Base-by-base conservation (phyloP, 2,329 filamentous ascomycete species). In the Pleomassaria siparia region DNA sequence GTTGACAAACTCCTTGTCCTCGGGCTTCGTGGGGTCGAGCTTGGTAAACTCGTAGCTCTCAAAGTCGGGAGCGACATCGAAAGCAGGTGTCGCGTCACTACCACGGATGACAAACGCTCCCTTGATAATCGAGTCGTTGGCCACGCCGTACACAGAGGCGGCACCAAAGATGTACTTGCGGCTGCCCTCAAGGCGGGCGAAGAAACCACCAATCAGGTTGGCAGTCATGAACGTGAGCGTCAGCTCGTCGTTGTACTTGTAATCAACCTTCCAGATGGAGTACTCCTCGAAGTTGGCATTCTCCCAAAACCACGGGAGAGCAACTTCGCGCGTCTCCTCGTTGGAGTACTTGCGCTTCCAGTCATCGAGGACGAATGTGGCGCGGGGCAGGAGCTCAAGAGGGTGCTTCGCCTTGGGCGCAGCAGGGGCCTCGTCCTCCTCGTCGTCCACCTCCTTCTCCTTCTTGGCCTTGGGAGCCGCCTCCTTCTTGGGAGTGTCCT, bases 291-390 rank as follows among this genome's bases (percentile, higher is more conserved):
- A 86, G 71, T 94, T 92, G 77, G 85, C 84, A 76, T 95, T 90
- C 80, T 96, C 86, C 92, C 92, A 99, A 86, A 99, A 97, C 88
- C 88, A 97, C 74, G 92, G 91, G 67, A 97, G 80, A 66, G 92
- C 90, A 57, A 81, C 86, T 57, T 85, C 80, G 48, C 83, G 83
- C 63, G 89, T 91, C 57, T 96, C 90, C 73, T 87, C 83, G 85
- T 99, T 99, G 69, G 94, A 99, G 85, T 95, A 99, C 76, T 89
- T 86, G 71, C 94, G 91, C 88, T 99, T 99, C 89, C 87, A 96
- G 79, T 99, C 94, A 72, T 99, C 94, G 48, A 99, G 83, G 63
- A 87, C 81, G 70, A 96, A 83, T 49, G 86, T 85, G 53, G 94
- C 79, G 72, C 86, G 87, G 68, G 86, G 84, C 46, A 97, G 88